Percentiles rank a stretch among this genome's conserved stretches.
Conservation (phyloP, 2,329 filamentous ascomycete species). For the Penicillium sp. region DNA sequence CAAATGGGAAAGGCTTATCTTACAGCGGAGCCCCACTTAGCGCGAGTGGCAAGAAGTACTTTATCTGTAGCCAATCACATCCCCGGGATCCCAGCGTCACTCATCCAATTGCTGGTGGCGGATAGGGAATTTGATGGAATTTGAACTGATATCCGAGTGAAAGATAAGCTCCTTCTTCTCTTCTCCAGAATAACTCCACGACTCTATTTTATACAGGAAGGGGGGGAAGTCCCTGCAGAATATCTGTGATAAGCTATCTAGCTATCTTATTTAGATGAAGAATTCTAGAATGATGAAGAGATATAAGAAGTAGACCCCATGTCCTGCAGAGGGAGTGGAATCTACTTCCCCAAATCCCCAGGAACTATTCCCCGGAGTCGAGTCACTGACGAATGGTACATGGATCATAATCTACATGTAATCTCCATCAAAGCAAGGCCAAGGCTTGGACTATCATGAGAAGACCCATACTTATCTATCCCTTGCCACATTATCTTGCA, state of each 20-base stretch:
- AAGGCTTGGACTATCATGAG: background rate
- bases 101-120: slow-evolving; percentile 15
- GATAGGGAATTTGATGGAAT: slow-evolving; percentile 5
- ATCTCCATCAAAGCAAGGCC: background rate
- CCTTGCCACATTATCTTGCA: background rate
- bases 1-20: background rate
- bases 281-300: background rate
- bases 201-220: background rate
- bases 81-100: background rate
- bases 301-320: background rate
- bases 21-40: slow-evolving; percentile 1
- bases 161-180: slow-evolving; percentile 1
- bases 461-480: background rate
- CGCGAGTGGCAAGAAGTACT: slow-evolving; percentile 3
- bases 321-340: background rate
- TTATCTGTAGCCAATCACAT: slow-evolving; percentile 12
- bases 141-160: background rate
- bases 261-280: background rate
- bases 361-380: slow-evolving; percentile 6
- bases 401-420: background rate
- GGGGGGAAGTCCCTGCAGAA: background rate
- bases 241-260: slow-evolving; percentile 2
- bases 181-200: background rate
- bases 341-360: background rate
- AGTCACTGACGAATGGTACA: background rate